These are phyloP conservation scores for Ceratocystis eucalypticola DNA, from an alignment of 2,329 filamentous ascomycete genomes.

Conservation along the genomic window DNA sequence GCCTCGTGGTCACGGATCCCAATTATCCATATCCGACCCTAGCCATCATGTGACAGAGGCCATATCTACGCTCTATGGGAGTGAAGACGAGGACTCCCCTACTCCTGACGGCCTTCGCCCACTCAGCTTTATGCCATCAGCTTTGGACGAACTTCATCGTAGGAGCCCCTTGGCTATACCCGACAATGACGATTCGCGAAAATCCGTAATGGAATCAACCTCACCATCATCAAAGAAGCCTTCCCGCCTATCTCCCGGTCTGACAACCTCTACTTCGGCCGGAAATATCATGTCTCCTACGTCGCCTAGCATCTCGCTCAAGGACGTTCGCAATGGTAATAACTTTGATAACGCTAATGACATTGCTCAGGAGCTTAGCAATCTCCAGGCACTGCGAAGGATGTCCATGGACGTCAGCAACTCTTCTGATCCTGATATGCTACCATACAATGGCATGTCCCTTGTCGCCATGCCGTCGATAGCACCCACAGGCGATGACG, in stretches of 20 bases:
- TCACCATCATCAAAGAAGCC: slow-evolving; percentile 33
- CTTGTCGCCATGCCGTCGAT: slow-evolving; percentile 57
- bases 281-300: slow-evolving; percentile 28
- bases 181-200: slow-evolving; percentile 28
- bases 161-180: slow-evolving; percentile 23
- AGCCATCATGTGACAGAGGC: slow-evolving; percentile 90
- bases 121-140: slow-evolving; percentile 51
- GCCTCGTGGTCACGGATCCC: slow-evolving; percentile 42
- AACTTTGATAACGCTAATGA: slow-evolving; percentile 80
- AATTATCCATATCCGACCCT: slow-evolving; percentile 66
- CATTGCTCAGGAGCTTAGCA: slow-evolving; percentile 83
- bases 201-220: slow-evolving; percentile 32
- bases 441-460: slow-evolving; percentile 52
- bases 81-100: slow-evolving; percentile 48
- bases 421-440: slow-evolving; percentile 57
- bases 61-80: slow-evolving; percentile 81
- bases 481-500: slow-evolving; percentile 57
- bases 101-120: slow-evolving; percentile 39
- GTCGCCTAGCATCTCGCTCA: slow-evolving; percentile 41
- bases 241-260: slow-evolving; percentile 29
- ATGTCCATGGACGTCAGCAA: slow-evolving; percentile 91
- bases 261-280: slow-evolving; percentile 22
- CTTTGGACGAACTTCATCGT: slow-evolving; percentile 16
- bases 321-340: slow-evolving; percentile 46
- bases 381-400: slow-evolving; percentile 74